Evolutionary conservation across 139 green algal species (phyloP).

Genomic region (Nannochloris sp.): DNA sequence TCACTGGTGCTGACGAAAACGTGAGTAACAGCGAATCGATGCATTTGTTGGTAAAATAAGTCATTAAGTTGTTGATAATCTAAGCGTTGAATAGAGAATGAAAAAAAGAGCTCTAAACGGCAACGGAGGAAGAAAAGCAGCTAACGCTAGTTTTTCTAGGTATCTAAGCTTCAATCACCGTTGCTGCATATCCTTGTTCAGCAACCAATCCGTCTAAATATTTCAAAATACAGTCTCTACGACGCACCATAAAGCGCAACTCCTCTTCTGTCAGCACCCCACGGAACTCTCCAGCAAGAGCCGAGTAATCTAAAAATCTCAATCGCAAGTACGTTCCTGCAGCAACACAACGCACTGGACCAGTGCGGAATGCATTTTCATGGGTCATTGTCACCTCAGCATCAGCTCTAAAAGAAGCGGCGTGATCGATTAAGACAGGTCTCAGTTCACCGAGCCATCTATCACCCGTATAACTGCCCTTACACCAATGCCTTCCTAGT

Average conservation of each 20-base stretch:
- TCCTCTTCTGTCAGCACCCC: constrained; percentile 29
- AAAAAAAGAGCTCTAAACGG: no score
- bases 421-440: constrained; percentile 78
- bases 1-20: no score
- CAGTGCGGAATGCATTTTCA: constrained; percentile 74
- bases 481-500: constrained; percentile 63
- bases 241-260: constrained; percentile 43
- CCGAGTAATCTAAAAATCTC: constrained; percentile 51
- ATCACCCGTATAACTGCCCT: not conserved
- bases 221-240: constrained; percentile 47
- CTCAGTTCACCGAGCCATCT: constrained; percentile 2
- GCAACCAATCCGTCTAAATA: constrained; percentile 70
- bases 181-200: constrained; percentile 48
- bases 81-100: no score
- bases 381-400: constrained; percentile 46
- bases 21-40: no score
- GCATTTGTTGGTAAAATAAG: no score
- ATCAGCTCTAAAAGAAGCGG: constrained; percentile 57
- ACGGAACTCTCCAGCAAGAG: constrained; percentile 3
- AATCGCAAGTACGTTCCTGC: constrained; percentile 72
- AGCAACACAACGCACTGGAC: constrained; percentile 42
- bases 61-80: no score
- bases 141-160: no score
- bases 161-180: no score
- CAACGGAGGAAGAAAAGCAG: no score